These are phyloP conservation scores for Wallacemonas sp. DNA, from an alignment of 208 protist species.

Conservation along the genomic window DNA sequence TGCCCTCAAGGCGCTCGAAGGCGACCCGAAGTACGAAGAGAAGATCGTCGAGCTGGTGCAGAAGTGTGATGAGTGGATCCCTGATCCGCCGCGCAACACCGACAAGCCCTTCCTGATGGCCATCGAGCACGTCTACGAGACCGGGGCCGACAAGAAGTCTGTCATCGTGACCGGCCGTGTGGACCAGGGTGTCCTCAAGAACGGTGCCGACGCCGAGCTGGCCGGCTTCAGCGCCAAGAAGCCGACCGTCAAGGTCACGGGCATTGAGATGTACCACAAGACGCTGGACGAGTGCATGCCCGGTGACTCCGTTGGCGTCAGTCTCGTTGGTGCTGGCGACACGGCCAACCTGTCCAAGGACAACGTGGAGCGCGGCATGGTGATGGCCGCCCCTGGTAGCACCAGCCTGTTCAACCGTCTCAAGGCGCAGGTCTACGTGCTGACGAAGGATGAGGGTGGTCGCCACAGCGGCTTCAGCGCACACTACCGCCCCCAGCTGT, in stretches of 20 bases:
- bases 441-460: constrained; percentile 98
- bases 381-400: constrained; percentile 93
- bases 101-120: constrained; percentile 98
- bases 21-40: constrained; percentile 90
- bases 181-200: constrained; percentile 93
- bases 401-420: constrained; percentile 94
- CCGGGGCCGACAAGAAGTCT: constrained; percentile 92
- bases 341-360: constrained; percentile 93
- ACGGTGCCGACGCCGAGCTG: constrained; percentile 96
- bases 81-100: constrained; percentile 91
- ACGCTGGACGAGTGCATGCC: constrained; percentile 93
- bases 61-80: constrained; percentile 93
- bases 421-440: constrained; percentile 96
- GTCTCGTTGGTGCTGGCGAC: constrained; percentile 89
- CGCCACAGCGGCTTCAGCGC: constrained; percentile 97
- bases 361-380: constrained; percentile 95
- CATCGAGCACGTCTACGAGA: constrained; percentile 95
- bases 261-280: constrained; percentile 98
- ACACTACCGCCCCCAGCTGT: constrained; percentile 98
- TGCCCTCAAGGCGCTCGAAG: constrained; percentile 96
- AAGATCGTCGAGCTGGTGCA: constrained; percentile 95
- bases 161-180: constrained; percentile 96
- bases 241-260: constrained; percentile 87
- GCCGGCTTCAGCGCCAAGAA: constrained; percentile 92
- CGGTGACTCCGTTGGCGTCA: constrained; percentile 97